Evolutionary conservation across 164 flowering plant species (phyloP), one percentile per base, ranked within the genome.

Genomic region (Chimonanthus salicifolius): DNA sequence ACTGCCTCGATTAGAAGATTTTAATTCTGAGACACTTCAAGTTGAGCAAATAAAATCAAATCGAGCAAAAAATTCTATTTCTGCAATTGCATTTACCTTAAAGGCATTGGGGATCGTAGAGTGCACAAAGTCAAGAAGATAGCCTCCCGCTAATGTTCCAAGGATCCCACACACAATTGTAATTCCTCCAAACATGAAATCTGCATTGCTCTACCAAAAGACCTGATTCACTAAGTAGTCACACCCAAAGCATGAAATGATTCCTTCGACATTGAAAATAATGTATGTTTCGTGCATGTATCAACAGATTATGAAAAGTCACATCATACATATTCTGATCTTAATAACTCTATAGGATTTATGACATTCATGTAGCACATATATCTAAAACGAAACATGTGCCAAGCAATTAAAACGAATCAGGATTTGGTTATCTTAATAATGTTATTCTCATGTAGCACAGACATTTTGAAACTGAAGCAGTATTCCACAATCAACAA

Each of bases 111-210:
- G 68, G 62, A 94, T 82, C 16, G 97, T 90, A 73, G 94, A 79
- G 70, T 64, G 73, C 78, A 92, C 80, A 58, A 10, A 73, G 84
- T 94, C 98, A 63, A 94, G 92, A 81, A 87, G 49, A 76, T 47
- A 79, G 47, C 98, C 97, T 75, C 98, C 98, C 4, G 90, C 84
- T 71, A 94, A 46, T 45, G 98, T 88, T 77, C 98, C 98, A n/a
- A 90, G 3, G 54, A 94, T 86, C 68, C 98, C 98, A 72, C 97
- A 87, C 7, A 89, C 80, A 76, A 91, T 76, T 64, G 98, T 94
- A 49, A 94, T 73, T 46, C 90, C 98, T 76, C 98, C 98, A 79
- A 94, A 92, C 49, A 87, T 54, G 86, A 88, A 43, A 80, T 94
- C 98, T 54, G 98, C 94, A 82, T 88, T 83, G 10, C 50, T 81